Evolutionary conservation across 169 alveolate species (phyloP).

Genomic region (Plasmodium knowlesi): DNA sequence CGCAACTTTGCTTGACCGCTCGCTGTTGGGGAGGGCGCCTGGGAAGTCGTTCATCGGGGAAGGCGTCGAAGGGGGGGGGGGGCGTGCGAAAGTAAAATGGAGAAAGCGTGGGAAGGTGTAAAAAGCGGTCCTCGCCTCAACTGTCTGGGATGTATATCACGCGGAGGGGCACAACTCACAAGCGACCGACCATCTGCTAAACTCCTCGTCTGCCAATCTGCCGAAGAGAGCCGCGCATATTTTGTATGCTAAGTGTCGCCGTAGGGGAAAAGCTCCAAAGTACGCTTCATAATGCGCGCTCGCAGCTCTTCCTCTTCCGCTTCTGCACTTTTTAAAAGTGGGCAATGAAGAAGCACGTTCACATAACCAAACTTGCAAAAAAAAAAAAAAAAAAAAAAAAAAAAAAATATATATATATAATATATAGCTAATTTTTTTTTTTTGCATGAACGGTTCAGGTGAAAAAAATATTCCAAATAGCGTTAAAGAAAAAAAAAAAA

Average conservation of each 20-base stretch:
- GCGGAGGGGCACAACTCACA: neutral
- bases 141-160: no score
- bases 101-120: neutral
- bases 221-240: neutral
- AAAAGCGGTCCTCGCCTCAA: no score
- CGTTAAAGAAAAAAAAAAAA: neutral
- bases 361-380: no score
- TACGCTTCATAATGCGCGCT: neutral
- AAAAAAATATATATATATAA: no score
- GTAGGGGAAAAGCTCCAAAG: neutral
- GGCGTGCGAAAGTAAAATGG: neutral
- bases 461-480: no score
- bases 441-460: no score
- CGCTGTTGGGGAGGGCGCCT: slow-evolving; percentile 27
- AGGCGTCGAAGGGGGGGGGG: neutral
- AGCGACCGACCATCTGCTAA: neutral
- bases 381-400: neutral
- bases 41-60: slow-evolving; percentile 28
- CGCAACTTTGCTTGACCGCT: slow-evolving; percentile 50
- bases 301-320: neutral
- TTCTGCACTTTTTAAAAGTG: neutral
- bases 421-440: no score
- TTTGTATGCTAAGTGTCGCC: neutral
- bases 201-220: neutral
- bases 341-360: neutral